phyloP scores from a whole-genome alignment of 2,329 filamentous ascomycete species.

The Elsinoe ampelina region DNA sequence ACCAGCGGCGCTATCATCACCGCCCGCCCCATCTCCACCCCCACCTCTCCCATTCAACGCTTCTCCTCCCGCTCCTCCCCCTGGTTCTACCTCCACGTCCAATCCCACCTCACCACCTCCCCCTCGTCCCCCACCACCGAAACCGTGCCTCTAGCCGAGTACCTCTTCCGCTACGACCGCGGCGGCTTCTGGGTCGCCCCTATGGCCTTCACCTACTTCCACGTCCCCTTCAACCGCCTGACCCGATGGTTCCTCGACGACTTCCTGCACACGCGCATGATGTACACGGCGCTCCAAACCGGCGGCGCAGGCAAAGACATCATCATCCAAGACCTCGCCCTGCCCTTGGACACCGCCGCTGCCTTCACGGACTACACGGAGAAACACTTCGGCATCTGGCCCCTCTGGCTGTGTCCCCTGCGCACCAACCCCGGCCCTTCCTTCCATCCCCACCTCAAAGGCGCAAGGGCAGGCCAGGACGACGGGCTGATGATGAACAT shows the following conservation, averaged over 20 bases:
- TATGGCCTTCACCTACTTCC: slow-evolving; percentile 56
- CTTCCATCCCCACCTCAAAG: slow-evolving; percentile 26
- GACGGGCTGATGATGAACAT: slow-evolving; percentile 46
- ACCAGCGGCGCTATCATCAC: slow-evolving; percentile 36
- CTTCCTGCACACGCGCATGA: slow-evolving; percentile 54
- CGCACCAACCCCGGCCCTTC: slow-evolving; percentile 19
- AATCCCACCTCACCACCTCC: slow-evolving; percentile 31
- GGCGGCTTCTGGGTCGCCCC: slow-evolving; percentile 59
- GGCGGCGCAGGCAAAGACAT: slow-evolving; percentile 51
- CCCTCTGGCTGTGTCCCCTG: slow-evolving; percentile 42
- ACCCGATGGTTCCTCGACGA: slow-evolving; percentile 54
- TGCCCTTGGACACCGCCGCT: slow-evolving; percentile 35
- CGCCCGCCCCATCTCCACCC: slow-evolving; percentile 32
- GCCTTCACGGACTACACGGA: slow-evolving; percentile 37
- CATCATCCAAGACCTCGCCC: slow-evolving; percentile 55
- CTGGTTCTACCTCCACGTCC: slow-evolving; percentile 43
- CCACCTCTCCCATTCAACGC: slow-evolving; percentile 16
- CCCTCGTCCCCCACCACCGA: slow-evolving; percentile 37
- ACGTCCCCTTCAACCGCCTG: slow-evolving; percentile 54
- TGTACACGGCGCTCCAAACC: slow-evolving; percentile 57
- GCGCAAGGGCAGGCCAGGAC: slow-evolving; percentile 10
- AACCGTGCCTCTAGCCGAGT: slow-evolving; percentile 54
- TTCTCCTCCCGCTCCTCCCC: slow-evolving; percentile 39
- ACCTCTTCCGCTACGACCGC: slow-evolving; percentile 62
- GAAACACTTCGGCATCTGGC: slow-evolving; percentile 34